Evolutionary conservation across 169 alveolate genomes (phyloP).

Genomic region (Cryptosporidium tyzzeri): DNA sequence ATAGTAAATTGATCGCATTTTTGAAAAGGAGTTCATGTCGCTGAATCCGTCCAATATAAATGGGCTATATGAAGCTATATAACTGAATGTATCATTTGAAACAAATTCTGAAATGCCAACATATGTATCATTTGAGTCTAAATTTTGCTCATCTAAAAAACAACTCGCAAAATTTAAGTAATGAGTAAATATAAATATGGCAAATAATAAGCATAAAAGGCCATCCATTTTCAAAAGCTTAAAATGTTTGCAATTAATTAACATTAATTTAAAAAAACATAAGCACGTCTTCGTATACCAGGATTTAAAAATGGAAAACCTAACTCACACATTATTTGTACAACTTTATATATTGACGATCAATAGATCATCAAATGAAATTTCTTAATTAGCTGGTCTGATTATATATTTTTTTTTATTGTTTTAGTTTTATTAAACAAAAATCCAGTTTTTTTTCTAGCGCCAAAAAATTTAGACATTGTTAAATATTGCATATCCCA

Average conservation of each 20-base stretch:
- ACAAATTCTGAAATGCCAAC: conserved; percentile 42
- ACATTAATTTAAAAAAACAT: background rate
- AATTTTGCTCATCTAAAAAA: background rate
- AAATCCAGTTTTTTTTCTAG: background rate
- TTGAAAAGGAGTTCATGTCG: conserved; percentile 14
- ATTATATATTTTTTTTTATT: background rate
- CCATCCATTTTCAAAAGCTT: background rate
- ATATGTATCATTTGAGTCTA: background rate
- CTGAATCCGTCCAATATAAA: conserved; percentile 18
- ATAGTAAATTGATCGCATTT: conserved; percentile 39
- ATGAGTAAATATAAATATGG: background rate
- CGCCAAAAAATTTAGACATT: conserved; percentile 18
- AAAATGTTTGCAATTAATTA: background rate
- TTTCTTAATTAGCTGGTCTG: background rate
- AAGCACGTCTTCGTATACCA: background rate
- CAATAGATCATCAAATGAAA: background rate
- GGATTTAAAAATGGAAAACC: background rate
- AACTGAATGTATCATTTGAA: conserved; percentile 36
- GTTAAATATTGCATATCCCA: background rate
- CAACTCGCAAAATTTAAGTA: background rate
- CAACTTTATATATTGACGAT: background rate
- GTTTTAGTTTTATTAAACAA: background rate
- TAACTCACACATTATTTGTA: background rate
- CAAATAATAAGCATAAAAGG: background rate
- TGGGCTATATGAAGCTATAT: conserved; percentile 42